Base-by-base conservation (phyloP, 2,329 filamentous ascomycete genomes). In the Fusarium heterosporum region DNA sequence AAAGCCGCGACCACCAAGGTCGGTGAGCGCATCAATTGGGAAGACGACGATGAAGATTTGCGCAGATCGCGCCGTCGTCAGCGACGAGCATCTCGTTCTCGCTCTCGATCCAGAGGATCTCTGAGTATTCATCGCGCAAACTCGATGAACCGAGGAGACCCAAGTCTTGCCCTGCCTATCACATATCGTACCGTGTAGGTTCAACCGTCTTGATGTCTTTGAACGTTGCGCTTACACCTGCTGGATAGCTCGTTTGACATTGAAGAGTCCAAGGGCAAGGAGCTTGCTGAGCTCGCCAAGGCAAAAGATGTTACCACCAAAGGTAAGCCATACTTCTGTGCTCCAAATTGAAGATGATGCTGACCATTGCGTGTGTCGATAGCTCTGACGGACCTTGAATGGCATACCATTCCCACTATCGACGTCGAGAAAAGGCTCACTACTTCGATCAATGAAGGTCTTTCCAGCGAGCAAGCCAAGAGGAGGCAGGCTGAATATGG, bases 221-320 rank as follows among this genome's bases (percentile, higher is more conserved):
- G 7, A 4, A 30, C 2, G 0, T 7, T 4, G 4, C 8, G 11
- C 49, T 43, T 8, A 42, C 8, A 19, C 2, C 6, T 13, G 7
- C 11, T 3, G 6, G 2, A 30, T 9, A 60, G 56, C 0, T 60
- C 56, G 0, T 60, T 60, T 6, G 41, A 58, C 10, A 60, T 60
- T 1, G 56, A 60, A 16, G 56, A 60, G n/a, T 60, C 56, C 4
- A 60, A 60, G n/a, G 53, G 56, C 2, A 60, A 60, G 8, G 42
- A 60, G 2, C 53, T 58, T 11, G 43, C 14, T 12, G 38, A 58
- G 0, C 38, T 58, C 10, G 42, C 53, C 9, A 50, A 26, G 2
- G 56, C 43, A 3, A 60, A 41, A 1, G 56, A 60, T 2, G 30
- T 49, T 0, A 30, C 56, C 5, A 58, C 56, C 3, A 58, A 51